These are phyloP conservation scores for Phoma herbarum DNA, from an alignment of 2,329 filamentous ascomycete genomes.

Conservation along the genomic window DNA sequence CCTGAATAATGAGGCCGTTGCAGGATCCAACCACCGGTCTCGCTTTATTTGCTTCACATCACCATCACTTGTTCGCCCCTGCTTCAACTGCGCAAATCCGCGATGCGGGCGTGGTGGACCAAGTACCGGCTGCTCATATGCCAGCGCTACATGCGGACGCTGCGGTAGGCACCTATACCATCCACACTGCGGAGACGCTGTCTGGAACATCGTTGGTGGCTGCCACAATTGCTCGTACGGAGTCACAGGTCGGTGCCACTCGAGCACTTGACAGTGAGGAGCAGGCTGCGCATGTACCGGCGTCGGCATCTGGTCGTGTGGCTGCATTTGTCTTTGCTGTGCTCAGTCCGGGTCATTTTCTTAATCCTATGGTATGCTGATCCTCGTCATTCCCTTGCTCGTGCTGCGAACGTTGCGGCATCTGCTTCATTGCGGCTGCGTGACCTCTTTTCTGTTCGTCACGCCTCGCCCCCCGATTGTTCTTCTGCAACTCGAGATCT, in stretches of 20 bases:
- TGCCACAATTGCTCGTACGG: neutral
- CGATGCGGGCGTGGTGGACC: neutral
- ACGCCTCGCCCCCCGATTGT: neutral
- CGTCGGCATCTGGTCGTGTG: neutral
- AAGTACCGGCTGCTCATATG: neutral
- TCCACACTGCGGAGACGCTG: neutral
- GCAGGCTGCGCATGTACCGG: neutral
- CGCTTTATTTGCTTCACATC: neutral
- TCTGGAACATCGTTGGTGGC: neutral
- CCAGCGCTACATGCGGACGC: neutral
- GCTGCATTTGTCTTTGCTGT: neutral
- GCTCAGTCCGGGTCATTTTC: neutral
- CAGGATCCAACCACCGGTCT: neutral
- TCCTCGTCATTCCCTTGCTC: too few species aligned
- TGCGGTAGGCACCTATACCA: conserved; percentile 3
- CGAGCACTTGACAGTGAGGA: neutral
- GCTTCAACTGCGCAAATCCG: neutral
- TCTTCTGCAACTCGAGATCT: neutral
- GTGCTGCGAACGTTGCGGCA: neutral
- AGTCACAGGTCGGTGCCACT: neutral
- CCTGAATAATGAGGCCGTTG: neutral
- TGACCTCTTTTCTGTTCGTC: neutral
- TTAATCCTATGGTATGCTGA: neutral
- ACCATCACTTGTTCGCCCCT: too few species aligned
- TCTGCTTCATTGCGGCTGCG: neutral